phyloP scores from a whole-genome alignment of 2,329 filamentous ascomycete genomes.

The Stachybotrys elegans region DNA sequence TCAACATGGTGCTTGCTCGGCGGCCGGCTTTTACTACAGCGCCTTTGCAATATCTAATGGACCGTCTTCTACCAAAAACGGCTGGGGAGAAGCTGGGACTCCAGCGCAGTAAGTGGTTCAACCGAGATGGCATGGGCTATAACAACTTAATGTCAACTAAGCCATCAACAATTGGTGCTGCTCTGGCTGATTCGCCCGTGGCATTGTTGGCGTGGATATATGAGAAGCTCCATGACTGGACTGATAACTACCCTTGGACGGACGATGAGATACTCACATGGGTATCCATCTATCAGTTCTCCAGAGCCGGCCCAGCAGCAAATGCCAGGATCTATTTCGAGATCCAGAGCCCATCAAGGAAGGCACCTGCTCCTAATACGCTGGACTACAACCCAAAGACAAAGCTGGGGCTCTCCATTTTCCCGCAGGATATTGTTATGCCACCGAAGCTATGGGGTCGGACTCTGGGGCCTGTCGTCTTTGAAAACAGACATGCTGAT shows the following conservation, averaged over 20 bases:
- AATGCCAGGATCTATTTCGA: slow-evolving; percentile 69
- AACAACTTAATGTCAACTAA: slow-evolving; percentile 38
- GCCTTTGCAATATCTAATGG: slow-evolving; percentile 50
- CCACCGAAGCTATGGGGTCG: slow-evolving; percentile 48
- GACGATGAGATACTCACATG: slow-evolving; percentile 70
- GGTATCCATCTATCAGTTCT: slow-evolving; percentile 67
- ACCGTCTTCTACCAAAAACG: slow-evolving; percentile 47
- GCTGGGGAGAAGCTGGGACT: slow-evolving; percentile 6
- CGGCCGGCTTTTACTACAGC: slow-evolving; percentile 43
- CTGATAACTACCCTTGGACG: slow-evolving; percentile 63
- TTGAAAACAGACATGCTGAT: slow-evolving; percentile 41
- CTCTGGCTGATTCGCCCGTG: slow-evolving; percentile 60
- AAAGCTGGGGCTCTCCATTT: slow-evolving; percentile 41
- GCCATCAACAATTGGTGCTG: slow-evolving; percentile 66
- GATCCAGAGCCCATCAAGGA: slow-evolving; percentile 33
- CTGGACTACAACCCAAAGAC: neutral
- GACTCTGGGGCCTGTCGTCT: slow-evolving; percentile 57
- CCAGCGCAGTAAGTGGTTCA: neutral
- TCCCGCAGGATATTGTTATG: slow-evolving; percentile 51
- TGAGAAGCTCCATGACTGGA: slow-evolving; percentile 73
- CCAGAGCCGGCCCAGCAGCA: slow-evolving; percentile 59
- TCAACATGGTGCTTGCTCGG: slow-evolving; percentile 53
- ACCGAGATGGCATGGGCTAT: slow-evolving; percentile 1
- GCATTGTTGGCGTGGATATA: slow-evolving; percentile 69
- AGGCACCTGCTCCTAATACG: neutral